Evolutionary conservation across 495 filamentous ascomycete genomes (phyloP).

Genomic region (Penicillium angulare): DNA sequence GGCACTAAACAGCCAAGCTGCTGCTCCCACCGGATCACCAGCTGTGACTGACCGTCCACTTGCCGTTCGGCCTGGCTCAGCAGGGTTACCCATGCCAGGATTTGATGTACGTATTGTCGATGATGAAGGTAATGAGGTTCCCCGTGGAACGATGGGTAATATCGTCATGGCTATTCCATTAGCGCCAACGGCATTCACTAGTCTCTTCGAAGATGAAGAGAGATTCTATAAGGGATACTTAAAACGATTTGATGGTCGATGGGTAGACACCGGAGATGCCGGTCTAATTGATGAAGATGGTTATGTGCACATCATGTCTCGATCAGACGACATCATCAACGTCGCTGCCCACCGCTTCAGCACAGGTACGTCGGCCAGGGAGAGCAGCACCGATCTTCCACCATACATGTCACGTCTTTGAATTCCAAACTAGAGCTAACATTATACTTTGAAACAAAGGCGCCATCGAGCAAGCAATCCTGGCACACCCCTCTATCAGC

Average conservation of each 20-base stretch:
- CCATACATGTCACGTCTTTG: not conserved
- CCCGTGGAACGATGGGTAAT: slow-evolving; percentile 77
- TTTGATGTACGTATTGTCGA: slow-evolving; percentile 84
- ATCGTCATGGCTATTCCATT: slow-evolving; percentile 82
- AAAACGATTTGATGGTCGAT: slow-evolving; percentile 72
- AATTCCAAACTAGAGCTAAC: not conserved
- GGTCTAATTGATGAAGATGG: slow-evolving; percentile 80
- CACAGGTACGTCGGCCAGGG: slow-evolving; percentile 75
- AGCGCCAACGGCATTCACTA: slow-evolving; percentile 81
- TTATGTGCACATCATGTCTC: slow-evolving; percentile 83
- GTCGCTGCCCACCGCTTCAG: slow-evolving; percentile 90
- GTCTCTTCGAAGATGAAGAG: slow-evolving; percentile 79
- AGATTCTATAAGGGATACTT: slow-evolving; percentile 80
- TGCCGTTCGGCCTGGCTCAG: slow-evolving; percentile 75
- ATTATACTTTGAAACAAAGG: slow-evolving; percentile 51
- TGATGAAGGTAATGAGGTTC: slow-evolving; percentile 69
- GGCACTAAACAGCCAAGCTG: slow-evolving; percentile 50
- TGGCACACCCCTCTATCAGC: slow-evolving; percentile 70
- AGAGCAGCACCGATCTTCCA: too few species aligned
- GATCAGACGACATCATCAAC: slow-evolving; percentile 92
- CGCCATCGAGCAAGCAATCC: slow-evolving; percentile 85
- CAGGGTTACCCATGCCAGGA: slow-evolving; percentile 85
- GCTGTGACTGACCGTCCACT: slow-evolving; percentile 28
- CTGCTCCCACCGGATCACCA: slow-evolving; percentile 6
- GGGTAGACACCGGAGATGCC: slow-evolving; percentile 89